phyloP scores from a whole-genome alignment of 2,329 filamentous ascomycete genomes.

The Pestalotiopsis sp. region DNA sequence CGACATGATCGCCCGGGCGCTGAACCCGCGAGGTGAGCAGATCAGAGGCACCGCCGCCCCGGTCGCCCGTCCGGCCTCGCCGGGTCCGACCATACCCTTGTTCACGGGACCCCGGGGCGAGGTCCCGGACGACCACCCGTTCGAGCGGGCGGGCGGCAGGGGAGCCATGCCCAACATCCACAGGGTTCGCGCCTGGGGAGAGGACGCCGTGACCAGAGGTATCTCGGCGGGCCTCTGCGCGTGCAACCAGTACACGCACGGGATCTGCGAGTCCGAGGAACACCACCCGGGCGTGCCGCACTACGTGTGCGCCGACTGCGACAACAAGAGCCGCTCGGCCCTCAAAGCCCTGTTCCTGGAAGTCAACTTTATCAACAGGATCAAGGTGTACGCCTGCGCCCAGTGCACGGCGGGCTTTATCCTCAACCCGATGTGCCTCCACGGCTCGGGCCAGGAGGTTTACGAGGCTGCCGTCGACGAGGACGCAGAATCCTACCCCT shows the following conservation, averaged over 20 bases:
- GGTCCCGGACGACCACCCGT: neutral
- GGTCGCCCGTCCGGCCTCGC: neutral
- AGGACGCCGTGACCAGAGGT: neutral
- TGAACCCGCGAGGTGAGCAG: neutral
- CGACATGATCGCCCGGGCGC: neutral
- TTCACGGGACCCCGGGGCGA: neutral
- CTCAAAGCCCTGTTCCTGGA: neutral
- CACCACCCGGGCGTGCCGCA: conserved; percentile 15
- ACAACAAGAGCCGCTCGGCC: conserved; percentile 12
- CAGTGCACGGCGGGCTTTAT: neutral
- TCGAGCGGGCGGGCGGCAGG: neutral
- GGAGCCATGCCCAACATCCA: neutral
- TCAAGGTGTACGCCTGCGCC: neutral
- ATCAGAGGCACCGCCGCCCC: neutral
- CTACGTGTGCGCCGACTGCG: conserved; percentile 37
- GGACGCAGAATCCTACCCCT: neutral
- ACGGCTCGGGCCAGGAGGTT: neutral
- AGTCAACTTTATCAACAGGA: neutral
- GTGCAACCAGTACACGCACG: neutral
- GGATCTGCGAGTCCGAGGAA: conserved; percentile 21
- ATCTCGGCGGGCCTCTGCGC: neutral
- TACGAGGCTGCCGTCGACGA: neutral
- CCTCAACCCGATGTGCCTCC: neutral
- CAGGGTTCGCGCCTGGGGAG: neutral
- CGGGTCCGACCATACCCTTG: neutral